Evolutionary conservation across 2,329 filamentous ascomycete species (phyloP).

Genomic region (Ceratocystis cubensis): DNA sequence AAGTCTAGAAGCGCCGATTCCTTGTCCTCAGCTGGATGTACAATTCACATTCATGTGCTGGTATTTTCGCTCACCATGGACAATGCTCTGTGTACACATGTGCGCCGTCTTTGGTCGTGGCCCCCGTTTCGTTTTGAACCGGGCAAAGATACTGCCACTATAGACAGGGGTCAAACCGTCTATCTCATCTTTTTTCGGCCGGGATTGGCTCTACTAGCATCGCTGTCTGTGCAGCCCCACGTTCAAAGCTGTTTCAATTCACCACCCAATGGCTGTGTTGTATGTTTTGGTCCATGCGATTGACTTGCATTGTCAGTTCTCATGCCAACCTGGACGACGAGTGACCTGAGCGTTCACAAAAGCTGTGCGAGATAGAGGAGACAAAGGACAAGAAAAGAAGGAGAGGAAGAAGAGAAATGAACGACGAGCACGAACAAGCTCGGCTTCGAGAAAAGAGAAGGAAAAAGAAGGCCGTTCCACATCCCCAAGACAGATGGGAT

Average conservation of each 20-base stretch:
- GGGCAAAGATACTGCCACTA: not conserved
- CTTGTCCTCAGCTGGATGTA: not conserved
- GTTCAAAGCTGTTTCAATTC: slow-evolving; percentile 9
- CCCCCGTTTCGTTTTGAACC: not conserved
- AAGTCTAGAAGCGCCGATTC: not conserved
- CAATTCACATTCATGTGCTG: not conserved
- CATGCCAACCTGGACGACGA: not conserved
- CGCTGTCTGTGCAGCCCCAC: slow-evolving; percentile 6
- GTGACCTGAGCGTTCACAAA: not conserved
- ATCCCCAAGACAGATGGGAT: not conserved
- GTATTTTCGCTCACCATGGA: slow-evolving; percentile 8
- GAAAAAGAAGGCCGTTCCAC: not conserved
- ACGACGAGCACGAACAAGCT: not conserved
- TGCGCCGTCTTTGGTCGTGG: not conserved
- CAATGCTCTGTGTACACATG: slow-evolving; percentile 7
- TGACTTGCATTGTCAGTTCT: slow-evolving; percentile 12
- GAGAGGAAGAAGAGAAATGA: not conserved
- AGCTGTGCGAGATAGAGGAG: not conserved
- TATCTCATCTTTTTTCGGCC: slow-evolving; percentile 7
- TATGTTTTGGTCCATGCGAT: slow-evolving; percentile 6
- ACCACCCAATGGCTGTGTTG: slow-evolving; percentile 5
- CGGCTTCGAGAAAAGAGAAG: slow-evolving; percentile 7
- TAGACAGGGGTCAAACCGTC: not conserved
- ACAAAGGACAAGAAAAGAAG: not conserved
- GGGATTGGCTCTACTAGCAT: slow-evolving; percentile 7